Evolutionary conservation across 345 rosid genomes (phyloP).

Genomic region (Camelina sativa): DNA sequence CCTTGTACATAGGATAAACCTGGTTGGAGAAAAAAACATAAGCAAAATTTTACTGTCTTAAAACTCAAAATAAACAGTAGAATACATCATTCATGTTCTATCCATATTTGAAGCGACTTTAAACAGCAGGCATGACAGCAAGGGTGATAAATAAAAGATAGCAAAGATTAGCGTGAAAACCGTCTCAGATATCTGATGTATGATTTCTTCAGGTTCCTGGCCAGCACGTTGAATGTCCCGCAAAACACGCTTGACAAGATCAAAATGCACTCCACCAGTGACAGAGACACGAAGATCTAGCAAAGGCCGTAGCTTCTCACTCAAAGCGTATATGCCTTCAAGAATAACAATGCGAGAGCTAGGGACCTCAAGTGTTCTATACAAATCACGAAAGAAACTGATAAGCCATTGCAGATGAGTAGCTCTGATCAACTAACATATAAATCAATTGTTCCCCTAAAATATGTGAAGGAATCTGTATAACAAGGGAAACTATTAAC

Average conservation of each 20-base stretch:
- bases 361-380: slow-evolving; percentile 90
- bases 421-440: slow-evolving; percentile 22
- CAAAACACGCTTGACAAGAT: slow-evolving; percentile 95
- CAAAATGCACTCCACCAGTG: slow-evolving; percentile 97
- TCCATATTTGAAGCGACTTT: slow-evolving; percentile 7
- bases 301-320: slow-evolving; percentile 83
- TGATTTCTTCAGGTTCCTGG: slow-evolving; percentile 98
- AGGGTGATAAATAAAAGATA: slow-evolving; percentile 34
- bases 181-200: slow-evolving; percentile 99
- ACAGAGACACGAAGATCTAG: slow-evolving; percentile 97
- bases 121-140: slow-evolving; percentile 3
- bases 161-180: slow-evolving; percentile 49
- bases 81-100: slow-evolving; percentile 9
- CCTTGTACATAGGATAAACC: slow-evolving; percentile 99
- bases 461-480: not conserved
- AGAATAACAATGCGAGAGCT: slow-evolving; percentile 88
- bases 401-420: slow-evolving; percentile 26
- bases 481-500: not conserved
- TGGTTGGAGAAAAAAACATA: slow-evolving; percentile 41
- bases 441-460: not conserved
- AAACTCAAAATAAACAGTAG: slow-evolving; percentile 2
- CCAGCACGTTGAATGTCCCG: slow-evolving; percentile 98
- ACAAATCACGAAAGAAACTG: slow-evolving; percentile 34
- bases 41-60: slow-evolving; percentile 4
- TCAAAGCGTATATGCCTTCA: slow-evolving; percentile 95